phyloP scores from a whole-genome alignment of 106 monocot genomes.

The Chionographis japonica region DNA sequence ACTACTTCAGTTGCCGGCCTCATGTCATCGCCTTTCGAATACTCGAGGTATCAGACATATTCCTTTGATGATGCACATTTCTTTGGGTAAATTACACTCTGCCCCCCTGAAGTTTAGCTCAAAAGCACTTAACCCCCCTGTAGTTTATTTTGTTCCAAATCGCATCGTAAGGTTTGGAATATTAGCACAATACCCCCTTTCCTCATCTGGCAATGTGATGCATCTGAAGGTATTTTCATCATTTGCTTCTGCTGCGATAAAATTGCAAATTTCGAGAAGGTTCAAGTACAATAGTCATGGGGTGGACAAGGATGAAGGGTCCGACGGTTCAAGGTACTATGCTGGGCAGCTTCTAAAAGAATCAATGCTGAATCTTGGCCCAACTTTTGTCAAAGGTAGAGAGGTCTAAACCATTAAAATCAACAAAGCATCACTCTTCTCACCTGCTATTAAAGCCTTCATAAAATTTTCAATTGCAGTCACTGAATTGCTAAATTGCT shows the following conservation, averaged over 20 bases:
- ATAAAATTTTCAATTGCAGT: constrained; percentile 3
- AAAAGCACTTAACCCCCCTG: too few species aligned
- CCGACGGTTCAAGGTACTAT: constrained; percentile 34
- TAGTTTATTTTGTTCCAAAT: too few species aligned
- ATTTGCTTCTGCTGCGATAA: constrained; percentile 56
- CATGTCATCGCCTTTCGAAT: constrained; percentile 60
- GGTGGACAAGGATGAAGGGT: constrained; percentile 5
- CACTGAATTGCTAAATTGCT: constrained; percentile 7
- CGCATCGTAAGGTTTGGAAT: too few species aligned
- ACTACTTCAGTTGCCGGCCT: constrained; percentile 75
- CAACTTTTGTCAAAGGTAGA: constrained; percentile 91
- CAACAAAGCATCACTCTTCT: not conserved
- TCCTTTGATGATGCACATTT: not conserved
- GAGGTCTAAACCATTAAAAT: not conserved
- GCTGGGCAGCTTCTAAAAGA: constrained; percentile 75
- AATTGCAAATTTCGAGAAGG: constrained; percentile 40
- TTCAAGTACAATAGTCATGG: constrained; percentile 23
- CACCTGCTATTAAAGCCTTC: not conserved
- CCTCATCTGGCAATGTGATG: not conserved
- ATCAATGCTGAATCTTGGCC: constrained; percentile 76
- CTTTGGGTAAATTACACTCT: too few species aligned
- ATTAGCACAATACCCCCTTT: too few species aligned
- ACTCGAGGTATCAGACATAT: constrained; percentile 52
- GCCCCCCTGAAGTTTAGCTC: too few species aligned
- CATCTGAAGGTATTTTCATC: constrained; percentile 54